A percentile compares a stretch with the other conserved stretches of the same genome.
Evolutionary conservation across 129 eudicot genomes (phyloP).

Genomic region (Helichrysum umbraculigerum): DNA sequence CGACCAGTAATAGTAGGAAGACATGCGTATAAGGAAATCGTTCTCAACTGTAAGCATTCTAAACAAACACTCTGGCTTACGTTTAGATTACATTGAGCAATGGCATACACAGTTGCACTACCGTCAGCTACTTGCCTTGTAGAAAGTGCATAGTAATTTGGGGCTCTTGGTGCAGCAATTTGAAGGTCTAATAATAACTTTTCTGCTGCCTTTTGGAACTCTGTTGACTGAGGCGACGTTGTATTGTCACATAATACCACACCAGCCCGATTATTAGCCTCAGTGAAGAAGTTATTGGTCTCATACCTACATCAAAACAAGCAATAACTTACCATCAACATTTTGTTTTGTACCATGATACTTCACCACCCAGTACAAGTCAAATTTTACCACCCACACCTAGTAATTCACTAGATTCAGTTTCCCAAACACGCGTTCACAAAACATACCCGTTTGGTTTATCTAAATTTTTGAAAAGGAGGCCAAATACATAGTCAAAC

Average conservation of each 20-base stretch:
- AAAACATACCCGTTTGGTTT: not conserved
- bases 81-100: constrained; percentile 59
- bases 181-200: constrained; percentile 47
- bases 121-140: constrained; percentile 31
- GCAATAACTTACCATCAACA: not conserved
- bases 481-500: no score
- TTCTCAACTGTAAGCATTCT: constrained; percentile 53
- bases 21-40: constrained; percentile 35
- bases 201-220: constrained; percentile 35
- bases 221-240: constrained; percentile 42
- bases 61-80: constrained; percentile 43
- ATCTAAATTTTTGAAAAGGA: not conserved
- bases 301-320: constrained; percentile 47
- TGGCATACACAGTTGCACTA: constrained; percentile 43
- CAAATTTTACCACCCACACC: not conserved
- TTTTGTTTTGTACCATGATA: not conserved
- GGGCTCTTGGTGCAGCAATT: constrained; percentile 53
- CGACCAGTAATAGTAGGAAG: constrained; percentile 54
- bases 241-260: constrained; percentile 48
- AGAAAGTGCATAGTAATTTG: constrained; percentile 46
- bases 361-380: not conserved
- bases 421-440: not conserved
- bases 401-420: not conserved
- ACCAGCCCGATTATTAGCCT: constrained; percentile 53
- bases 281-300: constrained; percentile 44